Conservation (phyloP, 1,284 basidiomycete species). For the Dichomitus squalens region DNA sequence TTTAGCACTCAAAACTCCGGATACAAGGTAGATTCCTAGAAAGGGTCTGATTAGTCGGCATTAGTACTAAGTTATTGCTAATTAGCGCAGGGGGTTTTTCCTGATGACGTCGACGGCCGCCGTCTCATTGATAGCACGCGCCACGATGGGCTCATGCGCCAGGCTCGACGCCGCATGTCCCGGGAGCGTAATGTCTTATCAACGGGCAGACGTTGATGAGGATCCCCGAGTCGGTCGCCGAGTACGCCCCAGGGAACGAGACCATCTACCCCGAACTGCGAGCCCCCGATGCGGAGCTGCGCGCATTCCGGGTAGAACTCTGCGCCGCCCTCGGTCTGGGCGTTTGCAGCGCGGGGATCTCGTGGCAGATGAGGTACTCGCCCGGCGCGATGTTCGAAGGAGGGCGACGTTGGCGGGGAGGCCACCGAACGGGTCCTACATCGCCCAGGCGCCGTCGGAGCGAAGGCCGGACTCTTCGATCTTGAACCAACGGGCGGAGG, state of each 20-base stretch:
- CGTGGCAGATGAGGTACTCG: slow-evolving; percentile 70
- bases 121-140: too few species aligned
- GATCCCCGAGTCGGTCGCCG: slow-evolving; percentile 62
- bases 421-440: slow-evolving; percentile 36
- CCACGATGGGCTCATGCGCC: too few species aligned
- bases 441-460: slow-evolving; percentile 39
- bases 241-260: slow-evolving; percentile 65
- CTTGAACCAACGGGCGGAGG: slow-evolving; percentile 71
- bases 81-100: too few species aligned
- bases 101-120: too few species aligned
- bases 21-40: too few species aligned
- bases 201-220: too few species aligned
- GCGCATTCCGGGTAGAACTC: slow-evolving; percentile 74
- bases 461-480: slow-evolving; percentile 46
- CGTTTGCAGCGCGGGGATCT: slow-evolving; percentile 67
- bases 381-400: slow-evolving; percentile 58
- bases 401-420: slow-evolving; percentile 49
- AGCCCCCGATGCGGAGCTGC: slow-evolving; percentile 59
- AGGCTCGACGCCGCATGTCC: too few species aligned
- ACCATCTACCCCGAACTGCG: slow-evolving; percentile 50
- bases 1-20: too few species aligned
- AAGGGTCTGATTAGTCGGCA: too few species aligned
- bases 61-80: too few species aligned
- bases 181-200: too few species aligned
- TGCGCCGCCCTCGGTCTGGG: slow-evolving; percentile 48